Conservation (phyloP, 192 early-diverging fungal species). For the Coemansia sp. region DNA sequence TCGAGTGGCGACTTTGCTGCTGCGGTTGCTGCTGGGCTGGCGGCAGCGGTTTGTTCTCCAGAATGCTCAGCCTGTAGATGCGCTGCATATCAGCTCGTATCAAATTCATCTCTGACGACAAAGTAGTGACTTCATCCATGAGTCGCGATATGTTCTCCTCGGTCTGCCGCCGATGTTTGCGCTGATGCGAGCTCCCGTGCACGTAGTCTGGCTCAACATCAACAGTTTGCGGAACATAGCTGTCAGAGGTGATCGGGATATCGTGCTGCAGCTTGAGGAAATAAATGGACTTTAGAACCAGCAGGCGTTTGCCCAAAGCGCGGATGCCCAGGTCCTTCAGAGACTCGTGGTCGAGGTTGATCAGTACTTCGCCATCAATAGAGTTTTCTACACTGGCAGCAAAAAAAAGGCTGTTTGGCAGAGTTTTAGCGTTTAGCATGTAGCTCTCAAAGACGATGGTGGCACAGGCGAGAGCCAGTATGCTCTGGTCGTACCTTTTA, state of each 20-base stretch:
- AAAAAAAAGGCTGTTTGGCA: not conserved
- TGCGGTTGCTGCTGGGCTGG: constrained; percentile 21
- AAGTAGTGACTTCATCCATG: constrained; percentile 43
- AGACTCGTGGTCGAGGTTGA: constrained; percentile 87
- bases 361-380: constrained; percentile 85
- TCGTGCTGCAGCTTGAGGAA: constrained; percentile 75
- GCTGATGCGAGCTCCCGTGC: constrained; percentile 45
- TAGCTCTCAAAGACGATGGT: not conserved
- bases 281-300: constrained; percentile 89
- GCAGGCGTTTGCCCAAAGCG: constrained; percentile 82
- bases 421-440: not conserved
- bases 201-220: constrained; percentile 51
- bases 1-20: not conserved
- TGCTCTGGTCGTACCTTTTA: constrained; percentile 31
- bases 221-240: constrained; percentile 77
- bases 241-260: constrained; percentile 75
- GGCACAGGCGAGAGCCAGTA: not conserved
- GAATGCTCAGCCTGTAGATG: constrained; percentile 44
- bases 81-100: constrained; percentile 50
- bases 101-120: constrained; percentile 39
- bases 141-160: constrained; percentile 43
- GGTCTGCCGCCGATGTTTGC: constrained; percentile 44
- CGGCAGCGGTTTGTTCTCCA: constrained; percentile 53
- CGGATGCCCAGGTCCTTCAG: constrained; percentile 83
- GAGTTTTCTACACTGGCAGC: constrained; percentile 62